Evolutionary conservation across 1,139 yeast species (phyloP).

Genomic region (Suzukiozyma palmioleophila): DNA sequence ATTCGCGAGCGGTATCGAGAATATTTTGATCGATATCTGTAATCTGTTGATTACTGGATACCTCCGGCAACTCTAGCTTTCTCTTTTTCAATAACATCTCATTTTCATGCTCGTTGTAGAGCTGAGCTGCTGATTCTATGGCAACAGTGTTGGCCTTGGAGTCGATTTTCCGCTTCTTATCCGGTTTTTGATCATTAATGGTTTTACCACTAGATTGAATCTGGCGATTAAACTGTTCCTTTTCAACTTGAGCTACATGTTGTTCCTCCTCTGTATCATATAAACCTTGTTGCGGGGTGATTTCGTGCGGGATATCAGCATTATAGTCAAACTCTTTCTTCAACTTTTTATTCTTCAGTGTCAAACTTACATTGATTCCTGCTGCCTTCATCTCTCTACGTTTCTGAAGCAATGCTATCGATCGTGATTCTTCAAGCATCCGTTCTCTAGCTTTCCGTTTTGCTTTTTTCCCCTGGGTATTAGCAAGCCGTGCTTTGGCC

Average conservation of each 20-base stretch:
- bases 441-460: constrained; percentile 86
- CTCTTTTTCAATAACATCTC: constrained; percentile 7
- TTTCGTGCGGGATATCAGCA: constrained; percentile 79
- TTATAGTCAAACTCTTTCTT: constrained; percentile 72
- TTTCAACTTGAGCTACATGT: constrained; percentile 31
- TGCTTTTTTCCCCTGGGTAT: constrained; percentile 94
- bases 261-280: constrained; percentile 66
- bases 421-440: constrained; percentile 64
- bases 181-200: constrained; percentile 33
- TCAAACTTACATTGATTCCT: constrained; percentile 60
- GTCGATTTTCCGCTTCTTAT: constrained; percentile 23
- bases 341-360: constrained; percentile 45
- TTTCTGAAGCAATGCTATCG: constrained; percentile 74
- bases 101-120: constrained; percentile 13
- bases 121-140: constrained; percentile 33
- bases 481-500: constrained; percentile 86
- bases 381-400: constrained; percentile 84
- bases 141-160: constrained; percentile 11
- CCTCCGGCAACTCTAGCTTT: constrained; percentile 10
- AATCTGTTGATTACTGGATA: constrained; percentile 7
- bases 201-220: constrained; percentile 49
- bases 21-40: constrained; percentile 30
- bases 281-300: constrained; percentile 62
- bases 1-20: constrained; percentile 19
- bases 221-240: constrained; percentile 38